Evolutionary conservation across 2,329 filamentous ascomycete species (phyloP), one percentile per base, ranked within the genome.

Genomic region (Ampelomyces quisqualis): DNA sequence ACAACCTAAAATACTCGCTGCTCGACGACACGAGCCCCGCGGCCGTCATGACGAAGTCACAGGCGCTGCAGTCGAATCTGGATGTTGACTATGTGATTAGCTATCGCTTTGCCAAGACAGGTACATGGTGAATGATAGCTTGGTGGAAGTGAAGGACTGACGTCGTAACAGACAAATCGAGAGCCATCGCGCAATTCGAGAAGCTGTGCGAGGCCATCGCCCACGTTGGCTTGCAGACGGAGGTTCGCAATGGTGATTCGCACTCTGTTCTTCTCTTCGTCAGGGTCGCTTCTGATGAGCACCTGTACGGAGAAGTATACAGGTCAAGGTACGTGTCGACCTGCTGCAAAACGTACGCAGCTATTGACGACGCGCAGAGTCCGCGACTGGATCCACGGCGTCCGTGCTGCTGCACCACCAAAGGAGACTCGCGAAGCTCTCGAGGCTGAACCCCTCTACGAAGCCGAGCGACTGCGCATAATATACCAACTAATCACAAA

Each of bases 371-470:
- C 17, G 3, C 19, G 13, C 36, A 86, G 93, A 51, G 84, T 96
- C 13, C 87, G 90, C 64, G 93, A 97, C 70, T 98, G 90, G 89
- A 81, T 97, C 22, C 86, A 93, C 64, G 90, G 90, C 37, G 85
- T 96, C 39, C 84, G 89, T 49, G 79, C 86, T 34, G 79, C 81
- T 14, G 83, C 89, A 23, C 91, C 91, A 0, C 79, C 82, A 40
- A 84, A 82, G 60, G 83, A 94, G 53, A 81, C 88, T 13, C 72
- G 78, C 33, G 75, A 81, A 44, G 79, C 84, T 10, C 79, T 94
- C 37, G 74, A 83, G 43, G 73, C 80, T 11, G 85, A 95, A 53
- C 86, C 90, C 1, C 77, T 96, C 42, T 88, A 85, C 26, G 88
- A 95, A 62, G 88, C 91, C 15, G 93, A 98, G 72, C 80, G 90